A percentile compares a stretch with the other conserved stretches of the same genome.
Conservation (phyloP, 768 basidiomycete genomes). For the Scleroderma citrinum region DNA sequence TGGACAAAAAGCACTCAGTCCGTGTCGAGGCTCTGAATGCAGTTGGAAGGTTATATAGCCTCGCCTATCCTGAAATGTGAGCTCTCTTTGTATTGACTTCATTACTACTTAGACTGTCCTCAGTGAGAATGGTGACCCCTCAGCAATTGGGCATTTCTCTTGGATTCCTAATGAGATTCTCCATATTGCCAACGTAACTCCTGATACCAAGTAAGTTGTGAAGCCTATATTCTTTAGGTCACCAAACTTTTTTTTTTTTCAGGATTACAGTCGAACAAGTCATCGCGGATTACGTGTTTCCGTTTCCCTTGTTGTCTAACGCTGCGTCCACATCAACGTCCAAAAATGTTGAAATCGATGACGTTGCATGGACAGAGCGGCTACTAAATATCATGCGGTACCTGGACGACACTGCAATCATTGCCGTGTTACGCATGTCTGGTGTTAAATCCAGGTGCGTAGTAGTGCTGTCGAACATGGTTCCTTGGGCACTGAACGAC, state of each 20-base stretch:
- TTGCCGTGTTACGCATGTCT: conserved; percentile 53
- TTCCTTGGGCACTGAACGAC: conserved; percentile 1
- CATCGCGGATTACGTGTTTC: conserved; percentile 72
- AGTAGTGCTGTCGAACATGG: not conserved
- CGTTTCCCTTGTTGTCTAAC: conserved; percentile 51
- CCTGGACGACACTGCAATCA: conserved; percentile 55
- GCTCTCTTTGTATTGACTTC: conserved; percentile 19
- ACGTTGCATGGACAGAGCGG: conserved; percentile 80
- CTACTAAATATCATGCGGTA: conserved; percentile 66
- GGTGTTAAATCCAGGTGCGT: conserved; percentile 61
- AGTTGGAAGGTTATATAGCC: conserved; percentile 70
- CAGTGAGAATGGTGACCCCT: conserved; percentile 75
- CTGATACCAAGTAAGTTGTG: conserved; percentile 52
- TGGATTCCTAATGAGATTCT: conserved; percentile 89
- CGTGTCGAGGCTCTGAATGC: conserved; percentile 72
- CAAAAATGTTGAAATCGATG: conserved; percentile 58
- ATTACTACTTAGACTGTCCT: conserved; percentile 1
- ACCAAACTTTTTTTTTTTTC: conserved; percentile 2
- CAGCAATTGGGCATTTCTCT: conserved; percentile 72
- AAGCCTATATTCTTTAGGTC: not conserved
- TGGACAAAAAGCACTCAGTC: conserved; percentile 78
- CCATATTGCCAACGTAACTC: conserved; percentile 41
- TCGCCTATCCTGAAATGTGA: conserved; percentile 88
- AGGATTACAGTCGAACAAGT: conserved; percentile 63
- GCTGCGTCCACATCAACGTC: conserved; percentile 34